Evolutionary conservation across 192 early-diverging fungal species (phyloP).

Genomic region (Backusella tuberculispora): DNA sequence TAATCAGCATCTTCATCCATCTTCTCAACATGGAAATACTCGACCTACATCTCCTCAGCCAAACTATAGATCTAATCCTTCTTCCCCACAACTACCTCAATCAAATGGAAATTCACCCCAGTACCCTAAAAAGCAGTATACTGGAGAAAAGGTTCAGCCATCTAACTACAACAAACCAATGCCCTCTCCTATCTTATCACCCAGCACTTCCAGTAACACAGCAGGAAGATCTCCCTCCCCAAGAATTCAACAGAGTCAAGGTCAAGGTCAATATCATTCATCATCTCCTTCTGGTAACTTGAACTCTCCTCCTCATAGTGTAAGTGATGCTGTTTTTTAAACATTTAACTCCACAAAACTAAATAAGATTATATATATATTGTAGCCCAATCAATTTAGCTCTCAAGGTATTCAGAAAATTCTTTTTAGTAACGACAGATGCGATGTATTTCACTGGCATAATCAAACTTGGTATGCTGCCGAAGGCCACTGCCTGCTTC

Average conservation of each 20-base stretch:
- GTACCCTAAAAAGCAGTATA: not conserved
- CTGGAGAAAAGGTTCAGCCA: not conserved
- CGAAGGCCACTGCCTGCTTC: slow-evolving; percentile 49
- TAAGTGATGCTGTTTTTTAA: not conserved
- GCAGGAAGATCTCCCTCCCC: slow-evolving; percentile 18
- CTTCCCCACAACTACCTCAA: not conserved
- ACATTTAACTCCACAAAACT: not conserved
- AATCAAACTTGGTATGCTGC: slow-evolving; percentile 53
- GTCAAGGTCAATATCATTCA: not conserved
- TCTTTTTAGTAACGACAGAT: slow-evolving; percentile 35
- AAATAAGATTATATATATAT: not conserved
- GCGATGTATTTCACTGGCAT: slow-evolving; percentile 59
- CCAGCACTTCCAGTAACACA: slow-evolving; percentile 8
- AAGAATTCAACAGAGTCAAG: slow-evolving; percentile 10
- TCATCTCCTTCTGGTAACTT: slow-evolving; percentile 24
- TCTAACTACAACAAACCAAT: slow-evolving; percentile 12
- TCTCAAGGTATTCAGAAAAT: slow-evolving; percentile 21
- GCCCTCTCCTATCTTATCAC: slow-evolving; percentile 22
- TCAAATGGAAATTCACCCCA: not conserved
- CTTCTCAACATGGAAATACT: not conserved
- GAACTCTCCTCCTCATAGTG: slow-evolving; percentile 21
- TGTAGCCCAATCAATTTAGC: slow-evolving; percentile 18
- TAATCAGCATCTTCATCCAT: not conserved
- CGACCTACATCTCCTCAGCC: not conserved
- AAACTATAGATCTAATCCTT: not conserved